phyloP scores from a whole-genome alignment of 805 yeast genomes.

The Myxozyma kluyveri region DNA sequence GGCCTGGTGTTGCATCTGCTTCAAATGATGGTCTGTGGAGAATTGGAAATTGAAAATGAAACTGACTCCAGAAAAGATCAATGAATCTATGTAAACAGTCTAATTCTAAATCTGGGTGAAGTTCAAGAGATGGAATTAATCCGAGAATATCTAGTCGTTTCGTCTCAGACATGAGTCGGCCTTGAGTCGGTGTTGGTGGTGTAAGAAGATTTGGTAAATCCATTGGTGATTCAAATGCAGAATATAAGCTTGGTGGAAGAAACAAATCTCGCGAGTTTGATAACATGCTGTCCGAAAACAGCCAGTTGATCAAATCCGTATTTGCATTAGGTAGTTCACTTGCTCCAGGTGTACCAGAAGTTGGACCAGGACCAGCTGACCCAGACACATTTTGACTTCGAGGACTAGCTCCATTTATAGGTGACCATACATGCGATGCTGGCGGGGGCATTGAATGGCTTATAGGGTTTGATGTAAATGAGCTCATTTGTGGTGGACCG shows the following conservation, averaged over 20 bases:
- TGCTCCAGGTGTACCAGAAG: background rate
- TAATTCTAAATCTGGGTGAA: slow-evolving; percentile 40
- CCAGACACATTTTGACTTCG: background rate
- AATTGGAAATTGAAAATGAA: slow-evolving; percentile 59
- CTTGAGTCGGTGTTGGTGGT: slow-evolving; percentile 38
- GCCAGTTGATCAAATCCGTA: slow-evolving; percentile 40
- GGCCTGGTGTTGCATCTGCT: slow-evolving; percentile 48
- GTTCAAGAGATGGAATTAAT: slow-evolving; percentile 37
- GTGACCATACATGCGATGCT: background rate
- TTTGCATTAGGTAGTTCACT: background rate
- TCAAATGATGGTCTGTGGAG: slow-evolving; percentile 59
- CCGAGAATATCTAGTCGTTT: slow-evolving; percentile 33
- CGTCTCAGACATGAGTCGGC: slow-evolving; percentile 36
- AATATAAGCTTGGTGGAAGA: slow-evolving; percentile 31
- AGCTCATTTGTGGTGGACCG: background rate
- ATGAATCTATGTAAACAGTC: slow-evolving; percentile 36
- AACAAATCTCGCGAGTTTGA: slow-evolving; percentile 33
- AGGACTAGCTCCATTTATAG: background rate
- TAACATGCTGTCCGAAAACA: slow-evolving; percentile 39
- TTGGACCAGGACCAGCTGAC: background rate
- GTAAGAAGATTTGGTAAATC: slow-evolving; percentile 44
- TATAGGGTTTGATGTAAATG: background rate
- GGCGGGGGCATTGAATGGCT: background rate
- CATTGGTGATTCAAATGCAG: slow-evolving; percentile 36
- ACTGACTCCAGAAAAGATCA: slow-evolving; percentile 52